Conservation (phyloP, 2,329 filamentous ascomycete genomes). For the Sporothrix dimorphospora region DNA sequence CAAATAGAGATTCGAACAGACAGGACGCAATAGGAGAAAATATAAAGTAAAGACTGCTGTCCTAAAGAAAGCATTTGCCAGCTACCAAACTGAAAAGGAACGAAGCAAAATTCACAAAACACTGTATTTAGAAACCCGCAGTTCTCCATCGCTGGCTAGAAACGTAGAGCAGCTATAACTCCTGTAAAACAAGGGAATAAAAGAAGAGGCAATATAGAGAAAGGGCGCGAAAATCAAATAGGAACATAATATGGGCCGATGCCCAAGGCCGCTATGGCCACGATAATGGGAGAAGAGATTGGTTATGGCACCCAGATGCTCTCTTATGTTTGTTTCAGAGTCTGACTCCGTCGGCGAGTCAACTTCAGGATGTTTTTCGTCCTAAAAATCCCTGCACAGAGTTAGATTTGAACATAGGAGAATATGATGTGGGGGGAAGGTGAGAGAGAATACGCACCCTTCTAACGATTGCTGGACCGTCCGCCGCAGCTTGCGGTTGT, state of each 20-base stretch:
- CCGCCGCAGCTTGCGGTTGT: slow-evolving; percentile 78
- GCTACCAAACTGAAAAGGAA: background rate
- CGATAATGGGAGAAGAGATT: background rate
- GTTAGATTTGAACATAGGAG: background rate
- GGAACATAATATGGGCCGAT: too few species aligned
- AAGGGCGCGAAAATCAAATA: background rate
- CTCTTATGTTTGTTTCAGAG: background rate
- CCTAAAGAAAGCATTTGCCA: too few species aligned
- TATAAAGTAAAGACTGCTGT: too few species aligned
- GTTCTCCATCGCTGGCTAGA: background rate
- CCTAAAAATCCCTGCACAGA: background rate
- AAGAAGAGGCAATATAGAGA: background rate
- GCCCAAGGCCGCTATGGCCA: background rate
- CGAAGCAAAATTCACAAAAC: background rate
- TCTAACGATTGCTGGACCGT: slow-evolving; percentile 73
- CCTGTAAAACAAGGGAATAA: background rate
- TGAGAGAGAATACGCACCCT: slow-evolving; percentile 40
- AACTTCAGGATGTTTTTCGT: background rate
- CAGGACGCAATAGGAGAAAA: too few species aligned
- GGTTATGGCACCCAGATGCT: too few species aligned
- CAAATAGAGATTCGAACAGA: too few species aligned
- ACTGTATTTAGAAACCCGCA: background rate
- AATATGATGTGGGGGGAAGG: background rate
- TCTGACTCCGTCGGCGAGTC: background rate
- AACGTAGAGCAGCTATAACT: background rate